Evolutionary conservation across 108 stramenopile species (phyloP).

Genomic region (Nitzschia sp.): DNA sequence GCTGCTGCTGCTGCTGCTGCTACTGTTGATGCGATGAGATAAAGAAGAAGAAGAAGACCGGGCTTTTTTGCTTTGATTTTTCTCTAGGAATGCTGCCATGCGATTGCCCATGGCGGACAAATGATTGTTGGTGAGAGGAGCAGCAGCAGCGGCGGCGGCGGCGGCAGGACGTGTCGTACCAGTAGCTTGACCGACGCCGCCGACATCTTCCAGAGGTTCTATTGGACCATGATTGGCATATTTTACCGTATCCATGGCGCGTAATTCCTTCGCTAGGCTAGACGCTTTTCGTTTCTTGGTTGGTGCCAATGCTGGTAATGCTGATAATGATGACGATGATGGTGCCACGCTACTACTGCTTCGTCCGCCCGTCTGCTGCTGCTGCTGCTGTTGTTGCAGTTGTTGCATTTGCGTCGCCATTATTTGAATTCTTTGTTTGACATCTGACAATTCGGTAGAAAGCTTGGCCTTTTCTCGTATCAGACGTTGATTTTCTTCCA

Average conservation of each 20-base stretch:
- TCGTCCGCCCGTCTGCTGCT: too few species aligned
- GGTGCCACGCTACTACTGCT: too few species aligned
- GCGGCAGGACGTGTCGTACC: too few species aligned
- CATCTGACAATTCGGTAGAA: too few species aligned
- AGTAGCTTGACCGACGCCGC: too few species aligned
- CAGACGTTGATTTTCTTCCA: conserved; percentile 9
- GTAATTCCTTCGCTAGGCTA: neutral
- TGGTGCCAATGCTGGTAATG: neutral
- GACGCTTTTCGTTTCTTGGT: conserved; percentile 5
- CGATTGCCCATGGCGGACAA: neutral
- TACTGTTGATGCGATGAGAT: too few species aligned
- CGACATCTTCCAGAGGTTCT: too few species aligned
- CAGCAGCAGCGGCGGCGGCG: too few species aligned
- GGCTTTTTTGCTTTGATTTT: neutral
- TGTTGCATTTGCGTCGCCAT: neutral
- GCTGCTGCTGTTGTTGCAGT: neutral
- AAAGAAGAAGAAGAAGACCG: too few species aligned
- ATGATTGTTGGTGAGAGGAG: too few species aligned
- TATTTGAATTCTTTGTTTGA: neutral
- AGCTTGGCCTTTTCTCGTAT: neutral
- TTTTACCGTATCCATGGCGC: neutral
- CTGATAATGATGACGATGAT: neutral
- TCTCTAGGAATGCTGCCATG: neutral
- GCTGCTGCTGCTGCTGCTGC: neutral
- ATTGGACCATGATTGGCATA: neutral